Evolutionary conservation across 148 eudicot species (phyloP), one percentile per base, ranked within the genome.

Genomic region (Rhododendron kiyosumense): DNA sequence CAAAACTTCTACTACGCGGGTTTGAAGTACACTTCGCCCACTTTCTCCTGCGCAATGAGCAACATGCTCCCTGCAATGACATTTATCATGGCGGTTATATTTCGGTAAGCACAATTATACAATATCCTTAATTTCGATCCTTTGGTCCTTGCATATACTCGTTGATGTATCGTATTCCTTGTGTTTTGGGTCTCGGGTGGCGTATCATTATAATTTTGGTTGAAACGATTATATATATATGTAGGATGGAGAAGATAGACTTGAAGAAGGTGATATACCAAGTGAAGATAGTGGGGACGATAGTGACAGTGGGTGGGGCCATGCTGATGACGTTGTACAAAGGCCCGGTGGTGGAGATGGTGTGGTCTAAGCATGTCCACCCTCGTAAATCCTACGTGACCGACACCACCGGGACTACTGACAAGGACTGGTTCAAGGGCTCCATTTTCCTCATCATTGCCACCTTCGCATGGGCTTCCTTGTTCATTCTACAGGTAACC

Each of bases 21-120:
- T 0, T 85, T 97, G 71, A 97, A 97, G 61, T 95, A 90, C 85
- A 97, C 99, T 2, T 94, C 99, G 4, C 98, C 99, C 18, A 97
- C 99, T 30, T 97, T 93, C 86, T 94, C 99, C 3, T 94, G 98
- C 54, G 99, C 99, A 82, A 94, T 97, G 96, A 94, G 98, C 88
- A 97, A 97, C 91, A 97, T 97, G 98, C 93, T 97, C 36, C 98
- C 99, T 2, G 99, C 99, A 65, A 94, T 97, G 98, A 97, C 98
- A 67, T 97, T 97, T 71, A 91, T 95, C 61, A 95, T 97, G 98
- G 99, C 99, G 0, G 91, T 94, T 74, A 17, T 97, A 28, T 97
- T 93, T 93, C 92, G 98, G 98, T 94, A 38, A 32, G 26, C 43
- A 38, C 48, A 0, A 22, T 59, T 24, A 8, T 7, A n/a, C 26